phyloP scores from a whole-genome alignment of 306 rosid species.

The Trichosanthes cucumerina region DNA sequence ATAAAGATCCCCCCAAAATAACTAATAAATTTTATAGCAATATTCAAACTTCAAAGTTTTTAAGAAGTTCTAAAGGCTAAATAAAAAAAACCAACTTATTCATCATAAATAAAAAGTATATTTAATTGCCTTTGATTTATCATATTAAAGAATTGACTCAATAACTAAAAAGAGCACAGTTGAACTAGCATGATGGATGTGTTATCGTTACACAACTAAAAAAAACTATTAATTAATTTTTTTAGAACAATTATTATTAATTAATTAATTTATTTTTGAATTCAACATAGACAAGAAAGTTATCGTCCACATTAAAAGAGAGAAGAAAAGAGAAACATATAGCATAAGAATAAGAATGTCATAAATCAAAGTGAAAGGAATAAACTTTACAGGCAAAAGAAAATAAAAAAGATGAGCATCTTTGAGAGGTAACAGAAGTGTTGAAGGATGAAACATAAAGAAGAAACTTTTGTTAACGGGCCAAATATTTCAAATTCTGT shows the following conservation, averaged over 20 bases:
- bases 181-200: too few relatives aligned
- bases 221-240: too few relatives aligned
- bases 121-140: neutral
- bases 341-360: neutral
- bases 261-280: too few relatives aligned
- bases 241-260: too few relatives aligned
- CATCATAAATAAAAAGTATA: neutral
- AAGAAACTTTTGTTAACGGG: neutral
- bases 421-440: neutral
- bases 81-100: neutral
- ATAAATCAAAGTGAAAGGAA: slow-evolving; percentile 2
- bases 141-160: neutral
- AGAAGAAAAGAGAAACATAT: neutral
- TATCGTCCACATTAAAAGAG: neutral
- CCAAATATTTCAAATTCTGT: neutral
- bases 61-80: neutral
- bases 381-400: neutral
- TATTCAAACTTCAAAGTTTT: neutral
- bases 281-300: neutral
- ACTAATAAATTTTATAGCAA: too few relatives aligned
- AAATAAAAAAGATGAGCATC: neutral
- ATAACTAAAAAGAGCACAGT: too few relatives aligned
- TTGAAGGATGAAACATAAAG: neutral
- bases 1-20: too few relatives aligned
- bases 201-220: too few relatives aligned